Conservation (phyloP, 805 yeast species). For the Zygoascus biomembranicola region DNA sequence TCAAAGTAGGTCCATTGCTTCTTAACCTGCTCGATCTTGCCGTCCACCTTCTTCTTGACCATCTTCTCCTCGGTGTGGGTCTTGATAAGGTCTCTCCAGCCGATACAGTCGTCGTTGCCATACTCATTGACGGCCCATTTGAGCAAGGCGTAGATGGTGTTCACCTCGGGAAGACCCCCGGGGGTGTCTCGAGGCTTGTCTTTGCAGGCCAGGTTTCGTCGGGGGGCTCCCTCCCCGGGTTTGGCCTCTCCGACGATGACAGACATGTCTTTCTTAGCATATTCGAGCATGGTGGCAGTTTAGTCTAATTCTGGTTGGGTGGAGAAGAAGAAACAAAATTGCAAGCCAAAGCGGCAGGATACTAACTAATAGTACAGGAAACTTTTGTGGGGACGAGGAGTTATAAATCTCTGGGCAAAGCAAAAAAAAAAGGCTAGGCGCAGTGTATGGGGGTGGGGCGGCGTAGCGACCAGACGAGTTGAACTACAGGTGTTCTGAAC, state of each 20-base stretch:
- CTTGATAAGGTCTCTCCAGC: constrained; percentile 69
- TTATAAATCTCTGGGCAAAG: too few species aligned
- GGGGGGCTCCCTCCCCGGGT: constrained; percentile 30
- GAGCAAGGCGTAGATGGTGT: constrained; percentile 63
- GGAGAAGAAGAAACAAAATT: too few species aligned
- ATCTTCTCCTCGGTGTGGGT: constrained; percentile 67
- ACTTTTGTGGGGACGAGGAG: too few species aligned
- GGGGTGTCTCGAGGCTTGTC: constrained; percentile 50
- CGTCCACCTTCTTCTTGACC: constrained; percentile 70
- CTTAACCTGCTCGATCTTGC: constrained; percentile 59
- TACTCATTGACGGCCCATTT: constrained; percentile 52
- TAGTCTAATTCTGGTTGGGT: background rate
- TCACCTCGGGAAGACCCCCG: constrained; percentile 44
- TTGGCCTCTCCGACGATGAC: constrained; percentile 28
- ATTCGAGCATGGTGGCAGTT: background rate
- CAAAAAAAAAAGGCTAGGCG: too few species aligned
- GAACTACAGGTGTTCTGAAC: too few species aligned
- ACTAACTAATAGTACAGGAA: too few species aligned
- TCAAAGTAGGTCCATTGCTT: constrained; percentile 88
- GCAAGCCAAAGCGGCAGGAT: too few species aligned
- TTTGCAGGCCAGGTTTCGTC: constrained; percentile 26
- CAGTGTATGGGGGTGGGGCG: too few species aligned
- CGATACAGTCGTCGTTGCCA: constrained; percentile 52
- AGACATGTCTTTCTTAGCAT: constrained; percentile 7
- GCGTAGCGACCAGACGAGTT: too few species aligned